phyloP scores from a whole-genome alignment of 805 yeast genomes.

The Suhomyces pyralidae region DNA sequence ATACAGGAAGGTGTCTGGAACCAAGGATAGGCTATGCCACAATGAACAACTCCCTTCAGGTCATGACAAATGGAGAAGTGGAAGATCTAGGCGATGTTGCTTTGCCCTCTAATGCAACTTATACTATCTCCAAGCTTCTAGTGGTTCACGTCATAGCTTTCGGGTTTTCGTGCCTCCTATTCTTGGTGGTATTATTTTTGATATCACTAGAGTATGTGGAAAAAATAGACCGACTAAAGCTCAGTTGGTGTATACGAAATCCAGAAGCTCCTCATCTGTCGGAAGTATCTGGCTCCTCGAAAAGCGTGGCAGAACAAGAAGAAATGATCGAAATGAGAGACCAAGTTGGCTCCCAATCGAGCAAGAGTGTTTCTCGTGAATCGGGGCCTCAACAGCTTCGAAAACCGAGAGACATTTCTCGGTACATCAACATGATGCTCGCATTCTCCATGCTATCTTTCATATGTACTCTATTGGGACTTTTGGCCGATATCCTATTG shows the following conservation, averaged over 20 bases:
- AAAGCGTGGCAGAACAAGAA: neutral
- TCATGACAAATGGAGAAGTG: conserved; percentile 6
- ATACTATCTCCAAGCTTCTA: conserved; percentile 38
- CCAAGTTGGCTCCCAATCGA: neutral
- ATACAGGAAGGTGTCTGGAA: conserved; percentile 25
- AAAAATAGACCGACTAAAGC: neutral
- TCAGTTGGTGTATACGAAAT: neutral
- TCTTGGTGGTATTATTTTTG: conserved; percentile 14
- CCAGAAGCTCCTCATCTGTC: neutral
- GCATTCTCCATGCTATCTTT: conserved; percentile 67
- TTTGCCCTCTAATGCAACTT: conserved; percentile 40
- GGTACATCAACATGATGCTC: conserved; percentile 49
- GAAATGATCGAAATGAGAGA: neutral
- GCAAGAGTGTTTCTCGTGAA: neutral
- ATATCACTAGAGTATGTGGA: conserved; percentile 7
- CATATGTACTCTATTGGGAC: conserved; percentile 65
- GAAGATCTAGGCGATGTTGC: conserved; percentile 21
- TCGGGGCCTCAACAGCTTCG: neutral
- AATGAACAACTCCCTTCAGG: conserved; percentile 14
- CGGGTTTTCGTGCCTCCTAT: conserved; percentile 23
- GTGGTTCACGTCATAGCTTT: conserved; percentile 42
- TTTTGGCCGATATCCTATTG: conserved; percentile 75
- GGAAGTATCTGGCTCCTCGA: neutral
- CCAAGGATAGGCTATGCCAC: conserved; percentile 39
- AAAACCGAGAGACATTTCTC: conserved; percentile 4